Conservation (phyloP, 495 filamentous ascomycete genomes). For the Choiromyces venosus region DNA sequence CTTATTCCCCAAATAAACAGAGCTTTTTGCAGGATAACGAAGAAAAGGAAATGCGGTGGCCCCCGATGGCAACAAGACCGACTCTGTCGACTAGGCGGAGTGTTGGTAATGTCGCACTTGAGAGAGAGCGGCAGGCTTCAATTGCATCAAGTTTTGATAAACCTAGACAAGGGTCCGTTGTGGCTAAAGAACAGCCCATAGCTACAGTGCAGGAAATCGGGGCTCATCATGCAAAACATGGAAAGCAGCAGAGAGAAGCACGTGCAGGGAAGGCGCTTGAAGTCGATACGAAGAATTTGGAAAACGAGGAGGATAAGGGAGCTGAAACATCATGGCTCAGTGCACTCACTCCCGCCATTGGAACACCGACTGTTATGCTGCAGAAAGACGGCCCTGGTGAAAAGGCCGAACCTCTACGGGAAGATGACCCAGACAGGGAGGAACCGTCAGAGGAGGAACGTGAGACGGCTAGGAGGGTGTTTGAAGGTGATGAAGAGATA, state of each 20-base stretch:
- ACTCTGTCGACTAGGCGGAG: constrained; percentile 34
- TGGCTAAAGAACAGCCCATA: constrained; percentile 37
- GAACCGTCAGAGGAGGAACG: constrained; percentile 60
- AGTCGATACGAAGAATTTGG: constrained; percentile 25
- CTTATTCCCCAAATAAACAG: constrained; percentile 33
- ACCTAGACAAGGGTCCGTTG: constrained; percentile 27
- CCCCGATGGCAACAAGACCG: constrained; percentile 24
- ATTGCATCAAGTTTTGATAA: constrained; percentile 27
- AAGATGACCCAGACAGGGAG: constrained; percentile 26
- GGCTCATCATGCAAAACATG: constrained; percentile 27
- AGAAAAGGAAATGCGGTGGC: constrained; percentile 34
- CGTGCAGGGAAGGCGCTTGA: constrained; percentile 25
- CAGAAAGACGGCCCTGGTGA: constrained; percentile 39
- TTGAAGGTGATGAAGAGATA: constrained; percentile 75
- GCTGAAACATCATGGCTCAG: constrained; percentile 36
- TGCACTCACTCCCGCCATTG: constrained; percentile 30
- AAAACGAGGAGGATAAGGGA: constrained; percentile 12
- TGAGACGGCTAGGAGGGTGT: constrained; percentile 73
- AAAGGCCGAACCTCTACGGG: constrained; percentile 31
- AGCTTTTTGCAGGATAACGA: constrained; percentile 32
- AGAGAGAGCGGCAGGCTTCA: constrained; percentile 26
- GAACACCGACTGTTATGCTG: constrained; percentile 40
- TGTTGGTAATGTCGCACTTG: constrained; percentile 35
- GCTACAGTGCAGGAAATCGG: constrained; percentile 39
- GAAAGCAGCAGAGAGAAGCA: constrained; percentile 26